These are phyloP conservation scores for Cladosporium sp. DNA, from an alignment of 2,329 filamentous ascomycete species.

Conservation along the genomic window DNA sequence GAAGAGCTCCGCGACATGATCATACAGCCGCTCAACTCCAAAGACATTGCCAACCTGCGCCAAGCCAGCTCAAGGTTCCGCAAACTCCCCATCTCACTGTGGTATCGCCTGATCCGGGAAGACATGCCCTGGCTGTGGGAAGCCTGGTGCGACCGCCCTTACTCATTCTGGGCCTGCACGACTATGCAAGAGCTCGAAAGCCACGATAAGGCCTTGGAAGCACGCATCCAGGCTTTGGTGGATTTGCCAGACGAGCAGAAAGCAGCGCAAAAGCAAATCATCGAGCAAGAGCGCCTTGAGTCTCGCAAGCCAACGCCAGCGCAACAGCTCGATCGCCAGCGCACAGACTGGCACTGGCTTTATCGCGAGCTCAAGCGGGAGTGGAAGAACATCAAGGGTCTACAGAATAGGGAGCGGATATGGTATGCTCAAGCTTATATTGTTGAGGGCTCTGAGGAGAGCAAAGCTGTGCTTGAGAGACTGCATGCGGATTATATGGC, in stretches of 20 bases:
- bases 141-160: conserved; percentile 13
- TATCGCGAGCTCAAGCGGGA: background rate
- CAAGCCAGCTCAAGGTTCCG: conserved; percentile 20
- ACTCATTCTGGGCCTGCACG: background rate
- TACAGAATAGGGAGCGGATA: background rate
- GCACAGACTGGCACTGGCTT: background rate
- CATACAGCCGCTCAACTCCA: conserved; percentile 2
- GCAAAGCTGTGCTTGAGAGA: background rate
- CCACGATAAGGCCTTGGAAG: background rate
- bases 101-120: conserved; percentile 16
- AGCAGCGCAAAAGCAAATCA: background rate
- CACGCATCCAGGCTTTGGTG: background rate
- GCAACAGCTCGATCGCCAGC: background rate
- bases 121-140: conserved; percentile 27
- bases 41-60: conserved; percentile 19
- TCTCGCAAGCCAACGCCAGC: background rate
- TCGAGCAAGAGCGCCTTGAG: background rate
- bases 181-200: background rate
- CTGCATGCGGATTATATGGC: background rate
- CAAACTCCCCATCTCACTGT: conserved; percentile 21
- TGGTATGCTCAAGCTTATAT: background rate
- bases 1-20: conserved; percentile 7
- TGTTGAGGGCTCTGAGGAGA: background rate
- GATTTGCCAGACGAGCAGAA: background rate
- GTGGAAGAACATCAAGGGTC: background rate